Evolutionary conservation across 441 rosid genomes (phyloP).

Genomic region (Hura crepitans): DNA sequence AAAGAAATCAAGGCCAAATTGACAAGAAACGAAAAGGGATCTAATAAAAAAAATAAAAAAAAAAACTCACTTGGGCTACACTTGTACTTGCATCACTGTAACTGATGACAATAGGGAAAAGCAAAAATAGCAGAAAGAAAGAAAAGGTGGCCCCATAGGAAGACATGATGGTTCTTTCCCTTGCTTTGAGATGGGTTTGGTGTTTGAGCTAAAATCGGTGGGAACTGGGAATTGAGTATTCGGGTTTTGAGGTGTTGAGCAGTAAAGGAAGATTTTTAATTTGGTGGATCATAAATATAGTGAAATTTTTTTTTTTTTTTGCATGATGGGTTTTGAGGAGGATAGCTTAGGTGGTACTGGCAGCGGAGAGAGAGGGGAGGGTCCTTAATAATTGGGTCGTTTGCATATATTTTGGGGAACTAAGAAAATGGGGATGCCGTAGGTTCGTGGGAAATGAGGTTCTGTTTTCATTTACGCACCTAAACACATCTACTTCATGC

Average conservation of each 20-base stretch:
- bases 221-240: conserved; percentile 10
- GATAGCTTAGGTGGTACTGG: too few species aligned
- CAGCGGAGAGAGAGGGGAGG: too few species aligned
- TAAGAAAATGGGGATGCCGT: neutral
- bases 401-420: neutral
- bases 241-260: conserved; percentile 4
- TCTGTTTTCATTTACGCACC: too few species aligned
- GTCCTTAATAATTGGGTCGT: neutral
- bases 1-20: conserved; percentile 6
- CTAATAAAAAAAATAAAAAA: too few species aligned
- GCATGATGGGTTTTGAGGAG: too few species aligned
- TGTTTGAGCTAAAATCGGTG: conserved; percentile 2
- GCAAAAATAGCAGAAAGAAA: conserved; percentile 23
- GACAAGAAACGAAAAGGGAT: conserved; percentile 29
- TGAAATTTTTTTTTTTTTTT: neutral
- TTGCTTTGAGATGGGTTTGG: conserved; percentile 9
- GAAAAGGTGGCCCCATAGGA: conserved; percentile 27
- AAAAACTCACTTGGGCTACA: conserved; percentile 31
- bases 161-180: conserved; percentile 26
- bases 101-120: conserved; percentile 16
- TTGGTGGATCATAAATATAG: conserved; percentile 17
- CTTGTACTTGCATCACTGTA: conserved; percentile 26
- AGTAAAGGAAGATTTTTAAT: neutral
- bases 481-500: too few species aligned
- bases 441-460: too few species aligned